phyloP scores from a whole-genome alignment of 2,329 filamentous ascomycete species.

The Chrysosporium keratinophilum region DNA sequence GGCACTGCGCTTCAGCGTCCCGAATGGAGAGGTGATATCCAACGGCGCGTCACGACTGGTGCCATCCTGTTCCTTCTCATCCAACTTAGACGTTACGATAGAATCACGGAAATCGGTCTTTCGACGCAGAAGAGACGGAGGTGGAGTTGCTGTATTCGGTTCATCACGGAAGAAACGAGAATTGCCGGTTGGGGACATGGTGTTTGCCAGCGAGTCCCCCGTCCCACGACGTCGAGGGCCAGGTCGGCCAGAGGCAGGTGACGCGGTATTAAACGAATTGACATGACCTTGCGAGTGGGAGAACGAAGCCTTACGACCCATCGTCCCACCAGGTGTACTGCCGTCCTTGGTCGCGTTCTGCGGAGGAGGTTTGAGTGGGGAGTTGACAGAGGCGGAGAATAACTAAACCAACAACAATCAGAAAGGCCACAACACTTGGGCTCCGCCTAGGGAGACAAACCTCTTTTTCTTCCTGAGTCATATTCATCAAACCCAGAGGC shows the following conservation, averaged over 20 bases:
- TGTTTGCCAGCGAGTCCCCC: conserved; percentile 53
- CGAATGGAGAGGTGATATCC: conserved; percentile 40
- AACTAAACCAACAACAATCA: conserved; percentile 43
- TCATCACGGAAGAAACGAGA: conserved; percentile 42
- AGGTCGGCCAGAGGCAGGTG: conserved; percentile 63
- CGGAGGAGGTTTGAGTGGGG: conserved; percentile 73
- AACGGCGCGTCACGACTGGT: conserved; percentile 31
- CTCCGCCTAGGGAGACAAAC: conserved; percentile 31
- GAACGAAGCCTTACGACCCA: conserved; percentile 67
- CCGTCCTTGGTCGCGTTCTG: conserved; percentile 52
- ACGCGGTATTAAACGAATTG: conserved; percentile 57
- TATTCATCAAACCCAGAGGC: conserved; percentile 62
- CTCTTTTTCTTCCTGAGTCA: conserved; percentile 59
- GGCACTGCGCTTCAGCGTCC: conserved; percentile 46
- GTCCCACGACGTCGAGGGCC: conserved; percentile 75
- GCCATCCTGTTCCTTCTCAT: conserved; percentile 42
- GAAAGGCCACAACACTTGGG: conserved; percentile 13
- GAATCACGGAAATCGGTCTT: conserved; percentile 52
- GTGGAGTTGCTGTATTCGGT: conserved; percentile 49
- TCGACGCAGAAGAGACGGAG: conserved; percentile 49
- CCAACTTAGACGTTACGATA: conserved; percentile 30
- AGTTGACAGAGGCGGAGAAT: conserved; percentile 83
- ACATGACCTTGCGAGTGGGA: conserved; percentile 55
- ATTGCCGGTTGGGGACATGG: conserved; percentile 39
- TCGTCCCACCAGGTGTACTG: conserved; percentile 33